Evolutionary conservation across 352 stramenopile genomes (phyloP).

Genomic region (Globisporangium megalacanthum): DNA sequence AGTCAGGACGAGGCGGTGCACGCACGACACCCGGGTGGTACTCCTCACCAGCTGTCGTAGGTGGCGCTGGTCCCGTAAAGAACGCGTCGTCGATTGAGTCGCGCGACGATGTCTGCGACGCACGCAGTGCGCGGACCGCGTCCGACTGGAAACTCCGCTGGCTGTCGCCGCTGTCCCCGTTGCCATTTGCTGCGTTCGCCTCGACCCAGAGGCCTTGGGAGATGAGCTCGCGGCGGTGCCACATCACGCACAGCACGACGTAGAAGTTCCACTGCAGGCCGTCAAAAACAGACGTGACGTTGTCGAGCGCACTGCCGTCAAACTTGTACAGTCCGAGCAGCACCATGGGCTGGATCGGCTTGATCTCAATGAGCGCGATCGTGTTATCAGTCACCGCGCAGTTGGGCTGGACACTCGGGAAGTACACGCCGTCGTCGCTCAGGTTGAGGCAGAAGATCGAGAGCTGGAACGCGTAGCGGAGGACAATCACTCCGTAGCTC

Average conservation of each 20-base stretch:
- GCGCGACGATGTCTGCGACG: conserved; percentile 54
- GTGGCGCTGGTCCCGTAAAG: conserved; percentile 15
- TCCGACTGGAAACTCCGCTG: conserved; percentile 41
- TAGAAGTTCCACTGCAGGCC: conserved; percentile 86
- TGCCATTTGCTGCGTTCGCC: conserved; percentile 6
- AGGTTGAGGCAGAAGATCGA: conserved; percentile 79
- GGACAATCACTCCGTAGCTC: conserved; percentile 40
- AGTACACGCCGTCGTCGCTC: conserved; percentile 47
- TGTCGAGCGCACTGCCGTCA: conserved; percentile 55
- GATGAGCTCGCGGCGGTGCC: conserved; percentile 76
- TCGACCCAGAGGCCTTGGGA: conserved; percentile 73
- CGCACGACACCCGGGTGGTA: conserved; percentile 5
- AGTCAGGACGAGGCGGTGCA: neutral
- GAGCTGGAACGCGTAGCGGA: conserved; percentile 81
- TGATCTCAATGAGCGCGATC: conserved; percentile 31
- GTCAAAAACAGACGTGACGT: conserved; percentile 45
- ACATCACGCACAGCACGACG: conserved; percentile 69
- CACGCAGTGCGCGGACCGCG: conserved; percentile 28
- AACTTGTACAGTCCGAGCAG: conserved; percentile 87
- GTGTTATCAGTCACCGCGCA: conserved; percentile 29
- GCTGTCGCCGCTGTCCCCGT: conserved; percentile 10
- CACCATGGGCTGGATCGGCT: conserved; percentile 72
- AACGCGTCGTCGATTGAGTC: conserved; percentile 79
- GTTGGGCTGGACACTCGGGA: conserved; percentile 76
- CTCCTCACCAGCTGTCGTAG: neutral